Evolutionary conservation across 2,329 filamentous ascomycete genomes (phyloP), one percentile per base, ranked within the genome.

Genomic region (Bisporella sp.): DNA sequence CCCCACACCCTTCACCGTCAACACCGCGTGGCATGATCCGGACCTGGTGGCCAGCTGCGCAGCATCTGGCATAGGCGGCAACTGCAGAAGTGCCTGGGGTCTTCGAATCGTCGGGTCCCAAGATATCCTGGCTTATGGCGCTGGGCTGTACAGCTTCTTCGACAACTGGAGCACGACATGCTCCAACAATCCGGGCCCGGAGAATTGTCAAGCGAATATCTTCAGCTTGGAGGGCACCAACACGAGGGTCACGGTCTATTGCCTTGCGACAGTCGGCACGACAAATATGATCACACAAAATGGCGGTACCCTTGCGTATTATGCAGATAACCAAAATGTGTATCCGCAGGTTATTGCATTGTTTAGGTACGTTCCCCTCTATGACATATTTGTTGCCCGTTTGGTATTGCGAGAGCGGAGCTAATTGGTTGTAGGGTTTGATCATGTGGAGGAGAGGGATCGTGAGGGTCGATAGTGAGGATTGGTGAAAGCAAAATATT

Each of bases 81-180:
- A 54, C 0, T 81, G 78, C 55, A 73, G 72, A 5, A 74, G 80
- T 64, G 81, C 82, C 0, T 87, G 83, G 82, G 84, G 79, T 1
- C 68, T 88, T 31, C 74, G 84, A 6, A 72, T 88, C 37, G 59
- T 84, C 41, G 68, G 75, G 52, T 74, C 71, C 3, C 61, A 63
- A 5, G 67, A 73, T 50, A 68, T 82, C 29, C 60, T 72, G 31
- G 61, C 75, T 13, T 77, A 82, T 50, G 74, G 77, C 6, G 73
- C 72, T 0, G 79, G 79, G 0, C 57, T 81, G 4, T 83, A 83
- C 64, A 73, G 68, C 46, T 83, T 81, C 70, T 83, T 81, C 69
- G 70, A 76, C 59, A 74, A 78, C 65, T 82, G 81, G 65, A 73
- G 48, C 31, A 72, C 42, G 5, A 28, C 47, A 12, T 57, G 54